Evolutionary conservation across 2,329 filamentous ascomycete genomes (phyloP).

Genomic region (Lachnellula willkommii): DNA sequence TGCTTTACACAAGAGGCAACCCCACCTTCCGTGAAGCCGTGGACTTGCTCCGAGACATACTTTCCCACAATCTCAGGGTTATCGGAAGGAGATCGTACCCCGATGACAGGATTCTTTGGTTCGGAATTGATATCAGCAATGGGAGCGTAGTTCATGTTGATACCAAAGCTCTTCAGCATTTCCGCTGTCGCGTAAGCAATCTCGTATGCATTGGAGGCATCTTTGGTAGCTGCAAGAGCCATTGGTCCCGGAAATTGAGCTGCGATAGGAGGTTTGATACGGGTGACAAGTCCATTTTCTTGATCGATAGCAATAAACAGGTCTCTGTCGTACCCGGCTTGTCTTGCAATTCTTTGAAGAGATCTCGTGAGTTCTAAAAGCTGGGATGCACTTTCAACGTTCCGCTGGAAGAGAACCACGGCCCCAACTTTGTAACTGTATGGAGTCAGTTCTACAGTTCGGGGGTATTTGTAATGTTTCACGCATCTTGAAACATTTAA

Average conservation of each 20-base stretch:
- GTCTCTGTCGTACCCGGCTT: slow-evolving; percentile 35
- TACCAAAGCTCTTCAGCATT: slow-evolving; percentile 35
- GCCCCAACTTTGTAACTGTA: slow-evolving; percentile 35
- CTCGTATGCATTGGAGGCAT: slow-evolving; percentile 31
- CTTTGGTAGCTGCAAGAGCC: slow-evolving; percentile 38
- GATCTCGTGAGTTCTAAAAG: slow-evolving; percentile 34
- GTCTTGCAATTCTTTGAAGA: slow-evolving; percentile 36
- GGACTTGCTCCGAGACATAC: slow-evolving; percentile 36
- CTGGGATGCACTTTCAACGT: slow-evolving; percentile 36
- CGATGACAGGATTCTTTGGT: slow-evolving; percentile 39
- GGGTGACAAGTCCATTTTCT: slow-evolving; percentile 41
- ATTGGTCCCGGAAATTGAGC: slow-evolving; percentile 39
- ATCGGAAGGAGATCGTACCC: slow-evolving; percentile 39
- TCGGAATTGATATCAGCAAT: slow-evolving; percentile 41
- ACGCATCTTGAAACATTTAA: too few species aligned
- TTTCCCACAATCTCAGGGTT: slow-evolving; percentile 38
- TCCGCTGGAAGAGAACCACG: slow-evolving; percentile 39
- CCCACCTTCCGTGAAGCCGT: slow-evolving; percentile 35
- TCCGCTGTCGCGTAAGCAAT: slow-evolving; percentile 37
- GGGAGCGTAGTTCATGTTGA: slow-evolving; percentile 43
- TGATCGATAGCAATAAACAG: slow-evolving; percentile 42
- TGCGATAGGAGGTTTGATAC: slow-evolving; percentile 36
- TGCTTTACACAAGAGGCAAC: slow-evolving; percentile 41
- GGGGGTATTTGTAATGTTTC: too few species aligned
- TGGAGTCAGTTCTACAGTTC: too few species aligned